Conservation (phyloP, 2,329 filamentous ascomycete species). For the Apiospora koreana region DNA sequence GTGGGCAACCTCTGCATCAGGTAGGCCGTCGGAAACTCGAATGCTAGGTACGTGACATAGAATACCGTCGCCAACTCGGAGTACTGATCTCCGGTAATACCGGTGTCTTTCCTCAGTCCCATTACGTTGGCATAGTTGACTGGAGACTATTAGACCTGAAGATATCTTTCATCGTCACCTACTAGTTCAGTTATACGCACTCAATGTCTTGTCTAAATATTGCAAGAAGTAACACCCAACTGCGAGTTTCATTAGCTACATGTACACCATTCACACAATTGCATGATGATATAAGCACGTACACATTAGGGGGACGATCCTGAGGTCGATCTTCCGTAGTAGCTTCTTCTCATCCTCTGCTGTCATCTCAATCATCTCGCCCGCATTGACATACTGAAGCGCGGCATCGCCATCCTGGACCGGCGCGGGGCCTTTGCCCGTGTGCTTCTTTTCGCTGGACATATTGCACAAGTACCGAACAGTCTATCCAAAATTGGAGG, state of each 20-base stretch:
- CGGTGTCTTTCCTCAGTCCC: slow-evolving; percentile 57
- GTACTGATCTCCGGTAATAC: slow-evolving; percentile 62
- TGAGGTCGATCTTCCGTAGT: slow-evolving; percentile 4
- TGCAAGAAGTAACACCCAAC: slow-evolving; percentile 15
- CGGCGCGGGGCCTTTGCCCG: neutral
- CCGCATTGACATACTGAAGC: neutral
- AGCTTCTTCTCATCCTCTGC: slow-evolving; percentile 13
- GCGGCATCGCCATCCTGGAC: slow-evolving; percentile 8
- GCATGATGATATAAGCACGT: neutral
- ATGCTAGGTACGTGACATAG: slow-evolving; percentile 15
- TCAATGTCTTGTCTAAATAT: slow-evolving; percentile 14
- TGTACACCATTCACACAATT: neutral
- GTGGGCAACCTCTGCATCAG: slow-evolving; percentile 63
- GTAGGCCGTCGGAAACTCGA: slow-evolving; percentile 37
- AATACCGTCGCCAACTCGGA: slow-evolving; percentile 55
- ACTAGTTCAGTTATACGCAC: neutral
- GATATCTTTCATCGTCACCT: neutral
- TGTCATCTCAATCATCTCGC: slow-evolving; percentile 10
- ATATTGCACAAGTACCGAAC: neutral
- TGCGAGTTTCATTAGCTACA: neutral
- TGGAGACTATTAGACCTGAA: neutral
- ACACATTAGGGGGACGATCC: slow-evolving; percentile 12
- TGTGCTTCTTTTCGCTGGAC: neutral
- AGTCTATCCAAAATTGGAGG: no score
- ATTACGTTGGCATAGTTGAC: slow-evolving; percentile 65